phyloP scores from a whole-genome alignment of 805 yeast species.

The Clavispora asparagi region DNA sequence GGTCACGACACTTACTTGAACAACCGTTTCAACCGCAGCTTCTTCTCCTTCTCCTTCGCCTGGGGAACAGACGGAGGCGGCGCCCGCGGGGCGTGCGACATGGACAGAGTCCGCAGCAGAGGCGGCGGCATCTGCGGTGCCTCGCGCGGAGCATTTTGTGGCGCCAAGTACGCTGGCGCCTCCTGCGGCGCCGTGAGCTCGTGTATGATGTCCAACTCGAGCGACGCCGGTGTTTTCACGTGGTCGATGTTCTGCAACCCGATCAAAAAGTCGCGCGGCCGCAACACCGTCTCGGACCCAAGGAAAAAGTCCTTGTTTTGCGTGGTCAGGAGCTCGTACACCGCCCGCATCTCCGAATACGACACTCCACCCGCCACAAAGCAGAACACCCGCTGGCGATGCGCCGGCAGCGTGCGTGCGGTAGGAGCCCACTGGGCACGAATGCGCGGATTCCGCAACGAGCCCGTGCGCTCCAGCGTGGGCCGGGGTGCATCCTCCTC shows the following conservation, averaged over 20 bases:
- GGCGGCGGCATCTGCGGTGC: neutral
- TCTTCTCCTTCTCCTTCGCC: slow-evolving; percentile 11
- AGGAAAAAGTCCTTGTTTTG: slow-evolving; percentile 64
- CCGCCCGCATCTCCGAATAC: slow-evolving; percentile 70
- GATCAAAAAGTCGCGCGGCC: slow-evolving; percentile 46
- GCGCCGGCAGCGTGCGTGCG: slow-evolving; percentile 7
- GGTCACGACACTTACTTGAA: slow-evolving; percentile 7
- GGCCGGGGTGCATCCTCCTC: slow-evolving; percentile 31
- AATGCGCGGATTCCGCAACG: slow-evolving; percentile 13
- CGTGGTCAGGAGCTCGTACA: slow-evolving; percentile 59
- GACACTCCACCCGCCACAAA: slow-evolving; percentile 90
- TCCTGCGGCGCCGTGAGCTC: slow-evolving; percentile 9
- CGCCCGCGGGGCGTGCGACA: neutral
- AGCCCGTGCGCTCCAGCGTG: slow-evolving; percentile 5
- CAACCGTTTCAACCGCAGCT: slow-evolving; percentile 13
- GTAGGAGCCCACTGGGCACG: slow-evolving; percentile 18
- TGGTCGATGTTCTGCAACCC: slow-evolving; percentile 38
- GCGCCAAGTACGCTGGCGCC: slow-evolving; percentile 14
- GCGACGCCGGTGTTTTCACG: slow-evolving; percentile 31
- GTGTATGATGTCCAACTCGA: slow-evolving; percentile 28
- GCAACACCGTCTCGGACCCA: slow-evolving; percentile 29
- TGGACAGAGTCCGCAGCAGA: neutral
- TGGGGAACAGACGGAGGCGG: neutral
- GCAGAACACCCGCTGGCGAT: slow-evolving; percentile 65
- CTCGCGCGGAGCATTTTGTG: slow-evolving; percentile 5